phyloP scores from a whole-genome alignment of 2,329 filamentous ascomycete species.

The Tolypocladium pustulatum region DNA sequence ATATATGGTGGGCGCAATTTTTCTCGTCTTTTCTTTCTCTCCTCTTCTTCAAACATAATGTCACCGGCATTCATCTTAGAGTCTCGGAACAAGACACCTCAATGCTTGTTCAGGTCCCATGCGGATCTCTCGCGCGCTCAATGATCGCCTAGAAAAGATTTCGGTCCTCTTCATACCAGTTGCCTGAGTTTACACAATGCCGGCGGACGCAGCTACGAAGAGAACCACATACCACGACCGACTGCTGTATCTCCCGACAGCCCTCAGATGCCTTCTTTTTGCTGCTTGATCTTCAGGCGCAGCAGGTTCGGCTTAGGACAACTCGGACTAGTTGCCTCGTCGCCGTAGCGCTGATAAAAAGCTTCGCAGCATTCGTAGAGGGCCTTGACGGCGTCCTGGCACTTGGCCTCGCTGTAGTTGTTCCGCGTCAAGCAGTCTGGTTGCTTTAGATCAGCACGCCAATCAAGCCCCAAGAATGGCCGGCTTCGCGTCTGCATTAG shows the following conservation, averaged over 20 bases:
- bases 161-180: slow-evolving; percentile 62
- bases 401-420: slow-evolving; percentile 77
- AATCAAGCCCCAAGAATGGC: not conserved
- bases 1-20: slow-evolving; percentile 11
- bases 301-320: slow-evolving; percentile 78
- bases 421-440: slow-evolving; percentile 76
- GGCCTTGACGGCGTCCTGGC: slow-evolving; percentile 65
- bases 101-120: slow-evolving; percentile 86
- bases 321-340: slow-evolving; percentile 64
- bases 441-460: not conserved
- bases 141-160: slow-evolving; percentile 83
- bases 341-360: slow-evolving; percentile 74
- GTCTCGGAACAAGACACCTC: slow-evolving; percentile 89
- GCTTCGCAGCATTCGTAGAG: slow-evolving; percentile 88
- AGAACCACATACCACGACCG: slow-evolving; percentile 32
- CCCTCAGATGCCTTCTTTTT: slow-evolving; percentile 27
- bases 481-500: not conserved
- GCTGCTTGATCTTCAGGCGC: slow-evolving; percentile 76
- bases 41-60: slow-evolving; percentile 51
- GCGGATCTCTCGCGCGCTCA: slow-evolving; percentile 88
- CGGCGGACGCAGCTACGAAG: slow-evolving; percentile 30
- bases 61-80: slow-evolving; percentile 94
- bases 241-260: not conserved
- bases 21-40: slow-evolving; percentile 17
- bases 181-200: slow-evolving; percentile 44